Conservation (phyloP, 768 basidiomycete species). For the Suillus alpinus region DNA sequence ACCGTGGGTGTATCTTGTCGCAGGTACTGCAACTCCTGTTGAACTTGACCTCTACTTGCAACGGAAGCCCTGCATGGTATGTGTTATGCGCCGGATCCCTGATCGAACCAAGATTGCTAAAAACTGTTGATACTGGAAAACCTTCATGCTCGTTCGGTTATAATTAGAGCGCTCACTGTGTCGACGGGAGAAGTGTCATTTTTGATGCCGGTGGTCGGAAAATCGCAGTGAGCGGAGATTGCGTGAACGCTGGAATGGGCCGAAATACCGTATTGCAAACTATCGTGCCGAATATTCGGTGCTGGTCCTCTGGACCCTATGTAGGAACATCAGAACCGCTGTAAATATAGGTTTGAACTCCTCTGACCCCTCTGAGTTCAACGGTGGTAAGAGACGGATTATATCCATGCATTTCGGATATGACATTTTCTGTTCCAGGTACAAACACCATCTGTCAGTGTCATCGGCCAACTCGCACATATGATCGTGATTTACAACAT, state of each 20-base stretch:
- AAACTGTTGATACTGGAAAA: conserved; percentile 42
- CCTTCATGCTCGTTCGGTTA: conserved; percentile 40
- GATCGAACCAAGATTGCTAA: conserved; percentile 34
- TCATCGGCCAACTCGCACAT: conserved; percentile 29
- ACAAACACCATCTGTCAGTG: background rate
- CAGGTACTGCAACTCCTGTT: conserved; percentile 25
- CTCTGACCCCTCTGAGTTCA: conserved; percentile 43
- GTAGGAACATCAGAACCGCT: conserved; percentile 56
- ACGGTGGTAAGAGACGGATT: conserved; percentile 30
- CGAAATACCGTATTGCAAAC: conserved; percentile 39
- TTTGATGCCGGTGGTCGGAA: conserved; percentile 42
- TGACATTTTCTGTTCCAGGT: conserved; percentile 35
- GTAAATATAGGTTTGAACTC: conserved; percentile 45
- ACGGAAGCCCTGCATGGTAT: conserved; percentile 49
- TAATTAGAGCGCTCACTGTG: conserved; percentile 24
- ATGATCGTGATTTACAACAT: conserved; percentile 42
- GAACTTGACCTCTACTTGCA: conserved; percentile 63
- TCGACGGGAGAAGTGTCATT: conserved; percentile 31
- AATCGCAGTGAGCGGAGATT: conserved; percentile 47
- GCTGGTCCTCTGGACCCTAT: too few relatives aligned
- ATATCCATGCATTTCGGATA: conserved; percentile 51
- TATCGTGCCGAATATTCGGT: background rate
- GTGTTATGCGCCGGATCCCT: conserved; percentile 42
- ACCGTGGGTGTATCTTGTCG: conserved; percentile 3
- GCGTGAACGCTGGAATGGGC: conserved; percentile 47